These are phyloP conservation scores for Ophiostoma sp. DNA, from an alignment of 2,329 filamentous ascomycete species.

Conservation along the genomic window DNA sequence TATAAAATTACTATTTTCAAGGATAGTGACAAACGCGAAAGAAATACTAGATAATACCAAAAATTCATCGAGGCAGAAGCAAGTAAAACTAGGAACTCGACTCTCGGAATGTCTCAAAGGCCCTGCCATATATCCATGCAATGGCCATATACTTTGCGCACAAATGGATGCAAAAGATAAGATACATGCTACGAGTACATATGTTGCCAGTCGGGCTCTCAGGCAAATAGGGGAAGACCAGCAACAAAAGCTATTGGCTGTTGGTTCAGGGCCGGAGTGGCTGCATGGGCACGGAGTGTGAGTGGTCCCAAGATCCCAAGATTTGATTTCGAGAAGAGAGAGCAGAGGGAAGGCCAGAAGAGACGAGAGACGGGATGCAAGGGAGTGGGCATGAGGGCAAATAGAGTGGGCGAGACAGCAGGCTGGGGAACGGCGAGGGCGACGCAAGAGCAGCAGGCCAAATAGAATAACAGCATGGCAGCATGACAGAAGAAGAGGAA, in stretches of 20 bases:
- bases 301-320: neutral
- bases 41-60: neutral
- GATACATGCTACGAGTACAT: neutral
- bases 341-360: neutral
- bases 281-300: neutral
- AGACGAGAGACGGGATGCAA: neutral
- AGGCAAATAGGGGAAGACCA: neutral
- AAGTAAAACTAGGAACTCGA: neutral
- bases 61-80: neutral
- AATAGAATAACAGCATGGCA: neutral
- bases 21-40: neutral
- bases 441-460: neutral
- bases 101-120: no score
- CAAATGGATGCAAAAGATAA: no score
- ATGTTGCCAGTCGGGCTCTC: neutral
- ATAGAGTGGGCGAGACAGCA: neutral
- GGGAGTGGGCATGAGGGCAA: neutral
- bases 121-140: no score
- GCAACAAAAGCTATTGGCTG: neutral
- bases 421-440: neutral
- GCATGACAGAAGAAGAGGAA: neutral
- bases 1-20: neutral
- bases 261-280: neutral
- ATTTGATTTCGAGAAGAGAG: neutral
- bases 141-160: no score